These are phyloP conservation scores for Neoboletus brunneissimus DNA, from an alignment of 768 basidiomycete species.

Conservation along the genomic window DNA sequence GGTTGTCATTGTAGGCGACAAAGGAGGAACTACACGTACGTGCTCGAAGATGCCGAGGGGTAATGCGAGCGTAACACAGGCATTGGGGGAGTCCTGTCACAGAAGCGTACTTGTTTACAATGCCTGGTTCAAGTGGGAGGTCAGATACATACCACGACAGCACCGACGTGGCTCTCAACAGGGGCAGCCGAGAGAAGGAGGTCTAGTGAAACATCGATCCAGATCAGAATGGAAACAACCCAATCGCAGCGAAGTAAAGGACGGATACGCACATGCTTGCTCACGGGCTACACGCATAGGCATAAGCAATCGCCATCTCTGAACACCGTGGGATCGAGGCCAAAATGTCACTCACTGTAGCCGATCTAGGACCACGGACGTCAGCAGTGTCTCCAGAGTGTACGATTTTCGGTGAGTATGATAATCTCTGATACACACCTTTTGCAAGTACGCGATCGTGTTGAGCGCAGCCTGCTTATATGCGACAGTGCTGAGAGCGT, in stretches of 20 bases:
- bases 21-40: slow-evolving; percentile 35
- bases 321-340: neutral
- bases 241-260: neutral
- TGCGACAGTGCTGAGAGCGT: slow-evolving; percentile 55
- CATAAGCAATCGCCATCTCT: neutral
- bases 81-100: slow-evolving; percentile 68
- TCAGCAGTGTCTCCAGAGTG: neutral
- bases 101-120: neutral
- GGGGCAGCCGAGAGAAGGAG: slow-evolving; percentile 68
- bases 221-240: neutral
- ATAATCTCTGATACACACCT: slow-evolving; percentile 36
- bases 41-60: slow-evolving; percentile 78
- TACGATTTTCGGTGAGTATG: too few relatives aligned
- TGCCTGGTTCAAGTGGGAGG: neutral
- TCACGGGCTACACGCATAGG: slow-evolving; percentile 53
- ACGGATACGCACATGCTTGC: slow-evolving; percentile 56
- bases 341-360: slow-evolving; percentile 50
- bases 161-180: slow-evolving; percentile 67
- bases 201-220: slow-evolving; percentile 36
- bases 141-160: slow-evolving; percentile 52
- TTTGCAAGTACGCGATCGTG: slow-evolving; percentile 68
- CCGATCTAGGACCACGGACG: slow-evolving; percentile 48
- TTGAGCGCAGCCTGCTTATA: slow-evolving; percentile 81
- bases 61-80: slow-evolving; percentile 70
- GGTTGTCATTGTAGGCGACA: neutral